Percentiles rank a stretch among this genome's conserved stretches.
phyloP scores from a whole-genome alignment of 1,139 yeast species.

The Candida albicans region DNA sequence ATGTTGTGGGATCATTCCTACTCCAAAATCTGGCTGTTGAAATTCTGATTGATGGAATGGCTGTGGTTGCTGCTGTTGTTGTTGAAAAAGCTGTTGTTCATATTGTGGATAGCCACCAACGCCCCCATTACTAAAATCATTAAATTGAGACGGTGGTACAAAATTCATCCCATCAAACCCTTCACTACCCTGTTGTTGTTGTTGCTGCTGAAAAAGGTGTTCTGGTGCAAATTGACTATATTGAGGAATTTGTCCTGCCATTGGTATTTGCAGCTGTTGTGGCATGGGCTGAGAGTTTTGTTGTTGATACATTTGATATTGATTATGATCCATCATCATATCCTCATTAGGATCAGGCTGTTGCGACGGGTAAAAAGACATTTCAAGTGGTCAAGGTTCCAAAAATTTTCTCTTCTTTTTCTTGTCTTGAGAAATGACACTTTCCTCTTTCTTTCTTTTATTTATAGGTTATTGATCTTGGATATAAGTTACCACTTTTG shows the following conservation, averaged over 20 bases:
- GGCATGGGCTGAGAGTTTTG: slow-evolving; percentile 36
- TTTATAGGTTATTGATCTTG: too few relatives aligned
- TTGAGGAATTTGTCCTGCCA: too few relatives aligned
- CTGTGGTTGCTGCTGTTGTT: neutral
- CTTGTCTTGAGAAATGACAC: too few relatives aligned
- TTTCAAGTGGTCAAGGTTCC: neutral
- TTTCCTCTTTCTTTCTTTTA: too few relatives aligned
- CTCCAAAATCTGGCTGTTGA: neutral
- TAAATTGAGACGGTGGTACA: neutral
- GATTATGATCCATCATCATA: slow-evolving; percentile 13
- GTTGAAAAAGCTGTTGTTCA: neutral
- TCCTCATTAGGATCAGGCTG: neutral
- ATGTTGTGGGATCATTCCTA: neutral
- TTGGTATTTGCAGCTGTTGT: too few relatives aligned
- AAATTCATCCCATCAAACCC: too few relatives aligned
- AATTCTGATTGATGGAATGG: too few relatives aligned
- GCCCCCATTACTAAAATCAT: neutral
- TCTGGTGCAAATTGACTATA: neutral
- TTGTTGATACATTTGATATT: slow-evolving; percentile 38
- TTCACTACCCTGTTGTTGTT: neutral
- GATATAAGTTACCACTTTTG: too few relatives aligned
- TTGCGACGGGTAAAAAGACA: neutral
- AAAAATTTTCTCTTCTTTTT: too few relatives aligned
- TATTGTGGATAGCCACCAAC: neutral
- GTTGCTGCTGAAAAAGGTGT: neutral